Evolutionary conservation across 352 stramenopile species (phyloP).

Genomic region (Globisporangium polare): DNA sequence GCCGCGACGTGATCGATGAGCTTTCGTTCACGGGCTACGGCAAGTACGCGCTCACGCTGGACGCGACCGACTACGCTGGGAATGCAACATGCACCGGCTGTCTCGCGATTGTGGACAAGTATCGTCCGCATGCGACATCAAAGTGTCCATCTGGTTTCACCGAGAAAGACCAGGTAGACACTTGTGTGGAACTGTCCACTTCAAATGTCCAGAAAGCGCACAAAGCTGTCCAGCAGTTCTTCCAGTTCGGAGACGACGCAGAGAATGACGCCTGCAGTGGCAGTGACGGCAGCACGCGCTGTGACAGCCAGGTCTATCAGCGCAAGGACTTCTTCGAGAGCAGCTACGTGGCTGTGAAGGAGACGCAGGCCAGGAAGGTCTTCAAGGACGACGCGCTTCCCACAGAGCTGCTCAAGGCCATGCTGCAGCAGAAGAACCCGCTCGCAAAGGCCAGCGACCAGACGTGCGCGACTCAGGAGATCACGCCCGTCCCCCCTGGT

Average conservation of each 20-base stretch:
- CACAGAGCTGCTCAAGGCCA: constrained; percentile 18
- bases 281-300: constrained; percentile 26
- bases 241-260: constrained; percentile 35
- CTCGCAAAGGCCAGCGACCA: constrained; percentile 14
- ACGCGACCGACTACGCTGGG: constrained; percentile 39
- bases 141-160: constrained; percentile 26
- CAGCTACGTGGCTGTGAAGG: constrained; percentile 15
- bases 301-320: constrained; percentile 32
- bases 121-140: constrained; percentile 37
- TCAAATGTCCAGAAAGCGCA: constrained; percentile 28
- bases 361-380: constrained; percentile 18
- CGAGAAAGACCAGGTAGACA: constrained; percentile 3
- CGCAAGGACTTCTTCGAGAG: constrained; percentile 40
- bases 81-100: constrained; percentile 45
- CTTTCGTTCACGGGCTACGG: constrained; percentile 43
- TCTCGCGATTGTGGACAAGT: constrained; percentile 52
- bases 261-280: constrained; percentile 54
- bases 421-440: constrained; percentile 29
- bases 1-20: constrained; percentile 29
- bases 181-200: constrained; percentile 22
- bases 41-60: constrained; percentile 51
- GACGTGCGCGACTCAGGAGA: constrained; percentile 20
- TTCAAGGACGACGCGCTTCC: constrained; percentile 24
- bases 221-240: constrained; percentile 26
- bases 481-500: constrained; percentile 17